These are phyloP conservation scores for Scorias spongiosa DNA, from an alignment of 2,329 filamentous ascomycete genomes.

Conservation along the genomic window DNA sequence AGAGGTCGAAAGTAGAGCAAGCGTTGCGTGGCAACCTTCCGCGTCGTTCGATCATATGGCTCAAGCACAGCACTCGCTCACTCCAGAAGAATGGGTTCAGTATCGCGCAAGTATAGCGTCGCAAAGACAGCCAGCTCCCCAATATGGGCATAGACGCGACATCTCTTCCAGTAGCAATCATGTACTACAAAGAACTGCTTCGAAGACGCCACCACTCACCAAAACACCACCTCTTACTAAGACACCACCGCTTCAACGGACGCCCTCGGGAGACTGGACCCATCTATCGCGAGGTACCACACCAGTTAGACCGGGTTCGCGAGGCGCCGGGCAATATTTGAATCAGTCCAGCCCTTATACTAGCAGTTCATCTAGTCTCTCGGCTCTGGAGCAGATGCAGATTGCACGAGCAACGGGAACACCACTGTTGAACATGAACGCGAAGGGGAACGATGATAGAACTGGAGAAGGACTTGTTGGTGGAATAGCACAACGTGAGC, in stretches of 20 bases:
- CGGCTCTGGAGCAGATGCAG: conserved; percentile 76
- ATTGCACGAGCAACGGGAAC: conserved; percentile 69
- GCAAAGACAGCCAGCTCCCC: conserved; percentile 33
- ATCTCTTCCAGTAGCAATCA: conserved; percentile 8
- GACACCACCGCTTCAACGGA: conserved; percentile 23
- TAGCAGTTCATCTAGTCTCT: conserved; percentile 45
- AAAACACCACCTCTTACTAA: conserved; percentile 21
- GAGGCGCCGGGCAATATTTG: conserved; percentile 39
- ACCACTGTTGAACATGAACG: conserved; percentile 56
- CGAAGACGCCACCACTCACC: conserved; percentile 22
- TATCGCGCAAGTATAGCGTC: conserved; percentile 49
- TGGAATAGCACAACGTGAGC: conserved; percentile 65
- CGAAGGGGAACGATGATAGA: conserved; percentile 36
- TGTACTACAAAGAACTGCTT: conserved; percentile 6
- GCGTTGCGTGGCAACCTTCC: conserved; percentile 66
- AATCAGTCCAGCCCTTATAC: conserved; percentile 16
- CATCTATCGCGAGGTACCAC: conserved; percentile 16
- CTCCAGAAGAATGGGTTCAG: conserved; percentile 70
- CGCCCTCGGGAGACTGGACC: conserved; percentile 31
- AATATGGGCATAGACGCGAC: conserved; percentile 14
- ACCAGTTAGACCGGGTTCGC: conserved; percentile 36
- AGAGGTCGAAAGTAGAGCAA: conserved; percentile 43
- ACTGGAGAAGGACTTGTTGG: conserved; percentile 45
- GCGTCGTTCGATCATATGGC: conserved; percentile 32
- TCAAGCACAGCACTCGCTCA: conserved; percentile 40